Base-by-base conservation (phyloP, 306 rosid species). In the Rubus parviflorus region DNA sequence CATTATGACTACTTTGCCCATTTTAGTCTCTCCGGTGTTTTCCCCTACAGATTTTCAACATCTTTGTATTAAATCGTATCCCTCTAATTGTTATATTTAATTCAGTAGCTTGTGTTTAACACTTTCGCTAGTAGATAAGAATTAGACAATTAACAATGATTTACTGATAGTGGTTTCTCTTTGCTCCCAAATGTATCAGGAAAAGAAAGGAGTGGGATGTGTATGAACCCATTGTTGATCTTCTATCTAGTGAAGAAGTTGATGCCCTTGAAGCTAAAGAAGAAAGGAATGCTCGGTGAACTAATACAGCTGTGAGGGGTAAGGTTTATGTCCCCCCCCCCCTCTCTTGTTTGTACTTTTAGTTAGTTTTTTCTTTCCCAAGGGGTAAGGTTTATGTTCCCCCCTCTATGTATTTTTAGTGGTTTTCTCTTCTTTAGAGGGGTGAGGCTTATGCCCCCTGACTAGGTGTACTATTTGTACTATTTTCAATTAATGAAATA, bases 181-280 rank as follows among this genome's bases (percentile, higher is more conserved):
- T 13, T 86, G 56, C 79, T 68, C 56, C 65, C 71, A 77, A 80
- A 75, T 88, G 81, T 82, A 40, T 83, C 93, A 90, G 97, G 93
- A 95, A 92, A 90, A 90, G 97, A 78, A 95, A 95, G 88, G 99
- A 95, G 62, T 92, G 97, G 99, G 96, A 95, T 45, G 86, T 89
- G 25, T 92, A 92, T 57, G 96, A 92, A 80, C 97, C 97, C 67
- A 92, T 89, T 75, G 97, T 95, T 56, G 99, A 92, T 87, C 90
- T 90, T 81, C 88, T 95, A 38, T 95, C 97, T 7, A 95, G 85
- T 17, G 97, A 90, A 85, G 97, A 95, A 82, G 97, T 90, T 7
- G 97, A 92, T 86, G 96, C 93, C 69, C 97, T 95, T 77, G 93
- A 90, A 90, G 93, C 99, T 66, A 89, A 89, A 83, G 97, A 89